Conservation (phyloP, 2,329 filamentous ascomycete genomes). For the Dendryphion nanum region DNA sequence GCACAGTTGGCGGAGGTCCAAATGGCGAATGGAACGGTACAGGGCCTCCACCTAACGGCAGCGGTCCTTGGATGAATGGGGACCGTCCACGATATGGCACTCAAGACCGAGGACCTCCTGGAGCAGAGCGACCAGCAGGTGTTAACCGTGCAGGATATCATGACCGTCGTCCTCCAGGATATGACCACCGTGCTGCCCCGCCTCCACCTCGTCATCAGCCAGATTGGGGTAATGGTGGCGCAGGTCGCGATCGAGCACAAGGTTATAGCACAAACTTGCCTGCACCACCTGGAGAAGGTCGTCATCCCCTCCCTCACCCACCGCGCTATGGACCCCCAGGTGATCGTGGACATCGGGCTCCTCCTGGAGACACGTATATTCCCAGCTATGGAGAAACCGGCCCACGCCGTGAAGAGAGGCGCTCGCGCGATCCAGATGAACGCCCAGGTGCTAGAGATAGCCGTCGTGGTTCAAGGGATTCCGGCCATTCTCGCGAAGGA, state of each 20-base stretch:
- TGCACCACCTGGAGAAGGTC: slow-evolving; percentile 36
- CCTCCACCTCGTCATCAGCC: slow-evolving; percentile 31
- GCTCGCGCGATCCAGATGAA: slow-evolving; percentile 36
- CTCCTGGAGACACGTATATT: slow-evolving; percentile 45
- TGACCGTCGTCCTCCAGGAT: slow-evolving; percentile 27
- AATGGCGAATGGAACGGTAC: slow-evolving; percentile 59
- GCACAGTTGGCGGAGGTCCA: slow-evolving; percentile 74
- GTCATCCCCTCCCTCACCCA: slow-evolving; percentile 33
- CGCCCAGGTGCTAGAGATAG: slow-evolving; percentile 18
- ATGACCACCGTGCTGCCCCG: slow-evolving; percentile 33
- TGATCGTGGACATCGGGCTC: slow-evolving; percentile 18
- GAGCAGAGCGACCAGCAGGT: slow-evolving; percentile 24
- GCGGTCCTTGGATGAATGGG: slow-evolving; percentile 32
- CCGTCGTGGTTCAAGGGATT: slow-evolving; percentile 32
- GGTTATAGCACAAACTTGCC: slow-evolving; percentile 19
- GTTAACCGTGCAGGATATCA: slow-evolving; percentile 25
- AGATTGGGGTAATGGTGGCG: slow-evolving; percentile 32
- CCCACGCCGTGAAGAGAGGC: slow-evolving; percentile 17
- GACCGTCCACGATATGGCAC: slow-evolving; percentile 31
- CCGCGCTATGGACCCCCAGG: slow-evolving; percentile 31
- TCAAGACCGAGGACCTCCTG: slow-evolving; percentile 42
- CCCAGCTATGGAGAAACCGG: slow-evolving; percentile 38
- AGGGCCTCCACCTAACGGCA: slow-evolving; percentile 32
- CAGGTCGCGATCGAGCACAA: slow-evolving; percentile 7
- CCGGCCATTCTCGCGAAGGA: slow-evolving; percentile 35